These are phyloP conservation scores for Liriodendron chinense DNA, from an alignment of 164 flowering plant genomes.

Conservation along the genomic window DNA sequence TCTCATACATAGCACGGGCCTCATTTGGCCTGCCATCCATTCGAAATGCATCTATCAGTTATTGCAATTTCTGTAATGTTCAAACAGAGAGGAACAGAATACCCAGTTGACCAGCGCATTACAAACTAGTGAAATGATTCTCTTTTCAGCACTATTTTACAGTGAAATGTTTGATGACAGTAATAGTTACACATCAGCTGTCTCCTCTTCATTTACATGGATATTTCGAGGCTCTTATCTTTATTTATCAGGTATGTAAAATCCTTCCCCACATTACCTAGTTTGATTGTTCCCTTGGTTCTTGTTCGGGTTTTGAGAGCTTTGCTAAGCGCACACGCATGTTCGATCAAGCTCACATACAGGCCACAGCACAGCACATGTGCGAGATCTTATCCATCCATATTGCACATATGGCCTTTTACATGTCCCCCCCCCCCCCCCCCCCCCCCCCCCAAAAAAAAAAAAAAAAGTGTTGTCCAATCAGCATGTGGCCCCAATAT, in stretches of 20 bases:
- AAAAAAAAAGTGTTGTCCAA: too few species aligned
- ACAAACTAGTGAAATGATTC: not conserved
- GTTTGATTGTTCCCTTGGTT: too few species aligned
- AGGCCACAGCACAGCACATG: too few species aligned
- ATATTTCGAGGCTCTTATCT: not conserved
- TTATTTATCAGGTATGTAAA: not conserved
- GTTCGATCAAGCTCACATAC: too few species aligned
- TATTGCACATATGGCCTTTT: too few species aligned
- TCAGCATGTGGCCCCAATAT: too few species aligned
- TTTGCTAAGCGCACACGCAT: too few species aligned
- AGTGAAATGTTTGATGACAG: not conserved
- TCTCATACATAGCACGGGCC: conserved; percentile 82
- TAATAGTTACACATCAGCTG: not conserved
- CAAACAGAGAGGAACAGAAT: not conserved
- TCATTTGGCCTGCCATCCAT: conserved; percentile 48
- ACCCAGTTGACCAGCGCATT: not conserved
- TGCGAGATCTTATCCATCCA: too few species aligned
- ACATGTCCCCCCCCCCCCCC: too few species aligned
- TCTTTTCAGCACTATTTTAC: not conserved
- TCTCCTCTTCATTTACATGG: not conserved
- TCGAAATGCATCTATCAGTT: not conserved
- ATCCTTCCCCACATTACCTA: not conserved
- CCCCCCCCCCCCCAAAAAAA: too few species aligned
- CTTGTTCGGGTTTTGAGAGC: too few species aligned
- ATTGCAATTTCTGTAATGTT: not conserved